Evolutionary conservation across 345 rosid genomes (phyloP).

Genomic region (Euphorbia peplus): DNA sequence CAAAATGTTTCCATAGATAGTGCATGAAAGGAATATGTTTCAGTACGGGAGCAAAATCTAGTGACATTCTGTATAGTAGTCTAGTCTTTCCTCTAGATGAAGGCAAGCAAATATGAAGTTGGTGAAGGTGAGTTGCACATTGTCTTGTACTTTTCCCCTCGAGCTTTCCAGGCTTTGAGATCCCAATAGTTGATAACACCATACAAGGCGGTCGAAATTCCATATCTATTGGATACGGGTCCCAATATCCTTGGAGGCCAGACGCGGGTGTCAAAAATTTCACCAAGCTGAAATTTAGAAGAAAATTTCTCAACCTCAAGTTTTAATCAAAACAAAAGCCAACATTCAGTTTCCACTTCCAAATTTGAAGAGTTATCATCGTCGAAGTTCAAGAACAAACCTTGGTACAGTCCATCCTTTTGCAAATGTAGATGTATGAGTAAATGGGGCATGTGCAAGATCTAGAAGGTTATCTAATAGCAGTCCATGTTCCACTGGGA

Average conservation of each 20-base stretch:
- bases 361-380: not conserved
- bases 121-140: conserved; percentile 92
- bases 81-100: conserved; percentile 80
- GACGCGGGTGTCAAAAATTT: conserved; percentile 86
- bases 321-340: not conserved
- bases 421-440: conserved; percentile 96
- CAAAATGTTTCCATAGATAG: conserved; percentile 84
- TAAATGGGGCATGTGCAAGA: conserved; percentile 97
- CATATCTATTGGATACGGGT: conserved; percentile 97
- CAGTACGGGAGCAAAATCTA: conserved; percentile 87
- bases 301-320: no score
- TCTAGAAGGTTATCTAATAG: conserved; percentile 94
- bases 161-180: conserved; percentile 93
- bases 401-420: conserved; percentile 98
- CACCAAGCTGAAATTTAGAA: conserved; percentile 62
- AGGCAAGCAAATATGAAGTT: conserved; percentile 94
- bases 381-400: conserved; percentile 35
- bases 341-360: not conserved
- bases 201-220: conserved; percentile 96
- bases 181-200: conserved; percentile 90
- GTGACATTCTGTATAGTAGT: conserved; percentile 83
- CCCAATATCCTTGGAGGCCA: conserved; percentile 96
- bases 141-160: conserved; percentile 70
- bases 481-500: conserved; percentile 96
- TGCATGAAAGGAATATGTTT: conserved; percentile 85